A percentile compares a stretch with the other conserved stretches of the same genome.
Evolutionary conservation across 768 basidiomycete species (phyloP).

Genomic region (Leccinum disarticulatum): DNA sequence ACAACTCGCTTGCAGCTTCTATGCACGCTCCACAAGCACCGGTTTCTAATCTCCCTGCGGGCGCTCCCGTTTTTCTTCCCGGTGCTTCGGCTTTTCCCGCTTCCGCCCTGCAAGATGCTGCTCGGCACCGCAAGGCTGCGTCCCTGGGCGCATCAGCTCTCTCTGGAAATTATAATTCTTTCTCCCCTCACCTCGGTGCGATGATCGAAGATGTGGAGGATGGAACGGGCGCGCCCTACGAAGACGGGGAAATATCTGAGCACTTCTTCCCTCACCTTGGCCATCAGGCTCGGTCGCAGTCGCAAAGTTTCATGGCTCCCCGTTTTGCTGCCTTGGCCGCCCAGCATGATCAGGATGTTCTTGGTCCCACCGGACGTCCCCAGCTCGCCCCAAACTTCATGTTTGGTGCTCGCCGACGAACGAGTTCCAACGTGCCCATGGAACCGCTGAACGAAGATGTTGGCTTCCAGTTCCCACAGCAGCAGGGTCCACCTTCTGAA

Average conservation of each 20-base stretch:
- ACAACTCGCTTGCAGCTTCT: conserved; percentile 40
- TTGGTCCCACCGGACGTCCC: conserved; percentile 78
- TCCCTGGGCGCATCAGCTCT: conserved; percentile 63
- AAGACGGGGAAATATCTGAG: conserved; percentile 81
- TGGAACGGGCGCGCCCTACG: conserved; percentile 45
- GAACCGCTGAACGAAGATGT: conserved; percentile 76
- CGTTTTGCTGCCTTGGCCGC: conserved; percentile 81
- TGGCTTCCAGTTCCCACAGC: conserved; percentile 83
- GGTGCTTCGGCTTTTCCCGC: conserved; percentile 58
- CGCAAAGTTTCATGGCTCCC: conserved; percentile 84
- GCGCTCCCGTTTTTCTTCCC: conserved; percentile 76
- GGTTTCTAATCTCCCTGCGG: conserved; percentile 55
- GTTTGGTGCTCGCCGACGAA: conserved; percentile 68
- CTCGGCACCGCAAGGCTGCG: conserved; percentile 78
- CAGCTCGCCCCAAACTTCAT: conserved; percentile 91
- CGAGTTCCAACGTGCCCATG: conserved; percentile 53
- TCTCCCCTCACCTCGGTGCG: conserved; percentile 75
- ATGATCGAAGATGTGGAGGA: conserved; percentile 86
- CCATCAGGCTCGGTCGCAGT: conserved; percentile 73
- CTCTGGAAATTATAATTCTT: conserved; percentile 64
- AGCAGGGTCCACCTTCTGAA: conserved; percentile 38
- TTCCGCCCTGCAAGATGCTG: conserved; percentile 43
- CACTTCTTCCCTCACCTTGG: conserved; percentile 45
- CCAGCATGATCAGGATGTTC: conserved; percentile 61
- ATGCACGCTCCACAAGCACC: conserved; percentile 48